Percentiles rank a stretch among this genome's conserved stretches.
Evolutionary conservation across 225 moss, liverwort and hornwort genomes (phyloP).

Genomic region (Pseudisothecium myosuroides): DNA sequence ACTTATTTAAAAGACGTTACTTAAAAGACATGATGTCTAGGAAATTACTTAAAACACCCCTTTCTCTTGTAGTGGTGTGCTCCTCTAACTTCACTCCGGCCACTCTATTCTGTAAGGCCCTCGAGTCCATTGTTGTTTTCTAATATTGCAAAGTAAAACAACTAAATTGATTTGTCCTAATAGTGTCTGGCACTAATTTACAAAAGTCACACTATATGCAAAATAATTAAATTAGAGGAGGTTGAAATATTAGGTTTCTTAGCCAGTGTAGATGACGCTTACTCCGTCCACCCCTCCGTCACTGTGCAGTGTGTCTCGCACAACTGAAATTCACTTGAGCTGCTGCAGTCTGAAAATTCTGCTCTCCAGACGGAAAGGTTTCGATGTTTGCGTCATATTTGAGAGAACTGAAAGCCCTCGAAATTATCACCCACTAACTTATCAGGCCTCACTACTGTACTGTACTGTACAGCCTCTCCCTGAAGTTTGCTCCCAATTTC

Average conservation of each 20-base stretch:
- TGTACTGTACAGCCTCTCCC: no score
- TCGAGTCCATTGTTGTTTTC: background rate
- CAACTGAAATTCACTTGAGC: background rate
- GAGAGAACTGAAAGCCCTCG: background rate
- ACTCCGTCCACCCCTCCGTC: background rate
- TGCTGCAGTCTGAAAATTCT: background rate
- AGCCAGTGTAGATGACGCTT: background rate
- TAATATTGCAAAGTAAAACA: background rate
- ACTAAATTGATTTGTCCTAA: background rate
- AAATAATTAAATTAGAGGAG: no score
- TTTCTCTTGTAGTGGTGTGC: no score
- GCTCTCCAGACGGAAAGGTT: background rate
- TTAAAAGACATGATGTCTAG: no score
- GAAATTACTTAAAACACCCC: no score
- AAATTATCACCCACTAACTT: background rate
- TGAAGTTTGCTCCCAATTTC: background rate
- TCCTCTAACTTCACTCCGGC: background rate
- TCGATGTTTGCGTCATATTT: background rate
- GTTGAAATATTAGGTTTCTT: background rate
- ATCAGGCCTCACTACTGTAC: background rate
- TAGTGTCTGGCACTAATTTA: background rate
- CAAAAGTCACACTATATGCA: background rate
- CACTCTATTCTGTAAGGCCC: background rate
- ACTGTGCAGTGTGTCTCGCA: background rate
- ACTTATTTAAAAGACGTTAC: no score